phyloP scores from a whole-genome alignment of 306 rosid genomes.

The Hylodesmum podocarpum region DNA sequence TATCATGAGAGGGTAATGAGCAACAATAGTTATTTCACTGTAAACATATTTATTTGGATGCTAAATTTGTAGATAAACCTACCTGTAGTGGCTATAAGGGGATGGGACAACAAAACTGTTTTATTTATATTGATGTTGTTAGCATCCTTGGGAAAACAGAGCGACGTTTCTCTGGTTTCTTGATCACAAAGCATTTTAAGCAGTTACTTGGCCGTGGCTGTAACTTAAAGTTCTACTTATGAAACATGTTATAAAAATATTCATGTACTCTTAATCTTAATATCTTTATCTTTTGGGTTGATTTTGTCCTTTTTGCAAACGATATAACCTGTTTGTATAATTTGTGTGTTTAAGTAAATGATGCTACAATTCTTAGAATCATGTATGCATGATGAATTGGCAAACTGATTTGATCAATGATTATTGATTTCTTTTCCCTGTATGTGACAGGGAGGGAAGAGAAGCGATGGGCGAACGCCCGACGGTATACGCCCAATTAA shows the following conservation, averaged over 20 bases:
- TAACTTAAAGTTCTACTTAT: neutral
- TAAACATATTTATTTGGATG: neutral
- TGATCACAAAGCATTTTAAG: neutral
- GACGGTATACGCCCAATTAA: slow-evolving; percentile 77
- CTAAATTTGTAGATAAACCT: neutral
- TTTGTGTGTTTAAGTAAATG: neutral
- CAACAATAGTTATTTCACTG: neutral
- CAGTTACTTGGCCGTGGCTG: neutral
- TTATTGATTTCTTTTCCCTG: slow-evolving; percentile 21
- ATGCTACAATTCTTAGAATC: slow-evolving; percentile 7
- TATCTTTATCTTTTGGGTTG: neutral
- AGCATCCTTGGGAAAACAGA: neutral
- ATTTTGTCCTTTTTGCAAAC: neutral
- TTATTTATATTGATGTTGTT: neutral
- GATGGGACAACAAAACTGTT: neutral
- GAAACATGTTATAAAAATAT: neutral
- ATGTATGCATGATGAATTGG: neutral
- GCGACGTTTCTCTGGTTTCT: neutral
- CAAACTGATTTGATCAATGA: slow-evolving; percentile 9
- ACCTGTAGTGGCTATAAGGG: neutral
- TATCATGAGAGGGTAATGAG: neutral
- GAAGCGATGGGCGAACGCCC: slow-evolving; percentile 91
- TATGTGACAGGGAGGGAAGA: slow-evolving; percentile 73
- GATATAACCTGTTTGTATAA: neutral
- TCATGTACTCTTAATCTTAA: neutral